Base-by-base conservation (phyloP, 1,284 basidiomycete genomes). In the Trametes versicolor region DNA sequence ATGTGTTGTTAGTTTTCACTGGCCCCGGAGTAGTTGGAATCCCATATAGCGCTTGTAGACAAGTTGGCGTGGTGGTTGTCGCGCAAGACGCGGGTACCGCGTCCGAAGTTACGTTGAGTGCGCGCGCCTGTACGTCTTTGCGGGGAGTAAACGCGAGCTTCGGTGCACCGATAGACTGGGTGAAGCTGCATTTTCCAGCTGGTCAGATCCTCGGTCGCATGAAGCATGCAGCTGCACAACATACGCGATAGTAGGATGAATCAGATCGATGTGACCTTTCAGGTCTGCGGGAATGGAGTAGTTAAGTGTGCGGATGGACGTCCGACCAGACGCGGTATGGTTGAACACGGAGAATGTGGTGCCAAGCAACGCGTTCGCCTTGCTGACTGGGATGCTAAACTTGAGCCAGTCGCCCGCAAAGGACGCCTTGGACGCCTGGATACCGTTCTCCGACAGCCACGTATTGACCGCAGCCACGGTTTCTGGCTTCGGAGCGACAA, bases 41-140 rank as follows among this genome's bases (percentile, higher is more conserved):
- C 8, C 85, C 85, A 73, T 89, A 90, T 45, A 89, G 66, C 3
- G 79, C 79, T 62, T 82, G 75, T 62, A 90, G 73, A 72, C 87
- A 89, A 1, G 82, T 74, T 10, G 86, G 86, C 0, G 87, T 88
- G 58, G 88, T 80, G 2, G 74, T 78, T 1, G 69, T 74, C 5
- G 69, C 67, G 69, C 87, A 89, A 13, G 64, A 67, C 1, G 62
- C 60, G 19, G 65, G 68, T n/a, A 72, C 71, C 27, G 69, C 72
- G 23, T 60, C 68, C 9, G 65, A 59, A 1, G 68, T 68, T 4
- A 70, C 67, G 50, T 69, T 71, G 29, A 47, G 19, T 5, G 52
- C 57, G 7, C 59, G 32, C 6, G 34, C 39, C 6, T 36, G 5
- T 39, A 34, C 57, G 7, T 6, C 27, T 37, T 49, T 34, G 36